Conservation (phyloP, 2,329 filamentous ascomycete species). For the Escovopsis sp. region DNA sequence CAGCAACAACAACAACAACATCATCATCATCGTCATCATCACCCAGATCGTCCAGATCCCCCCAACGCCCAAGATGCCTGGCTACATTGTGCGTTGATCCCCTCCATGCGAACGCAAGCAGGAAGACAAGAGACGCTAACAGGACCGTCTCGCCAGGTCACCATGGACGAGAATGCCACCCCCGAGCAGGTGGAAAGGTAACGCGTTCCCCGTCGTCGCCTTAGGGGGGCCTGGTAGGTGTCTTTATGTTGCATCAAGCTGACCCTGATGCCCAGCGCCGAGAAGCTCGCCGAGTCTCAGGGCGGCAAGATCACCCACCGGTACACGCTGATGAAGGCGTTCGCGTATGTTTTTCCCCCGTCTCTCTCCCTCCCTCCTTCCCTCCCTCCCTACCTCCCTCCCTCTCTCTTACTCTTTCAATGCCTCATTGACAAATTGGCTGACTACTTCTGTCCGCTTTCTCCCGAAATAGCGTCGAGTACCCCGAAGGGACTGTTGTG, state of each 20-base stretch:
- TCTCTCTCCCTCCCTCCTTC: too few relatives aligned
- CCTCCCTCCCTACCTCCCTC: too few relatives aligned
- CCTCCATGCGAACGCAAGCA: too few relatives aligned
- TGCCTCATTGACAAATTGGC: too few relatives aligned
- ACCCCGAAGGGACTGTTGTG: conserved; percentile 50
- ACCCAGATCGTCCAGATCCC: background rate
- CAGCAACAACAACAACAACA: background rate
- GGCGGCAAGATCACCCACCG: conserved; percentile 77
- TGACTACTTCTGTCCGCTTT: background rate
- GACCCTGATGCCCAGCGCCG: conserved; percentile 42
- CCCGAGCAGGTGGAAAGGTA: conserved; percentile 54
- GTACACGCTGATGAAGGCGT: conserved; percentile 80
- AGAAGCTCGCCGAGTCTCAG: conserved; percentile 57
- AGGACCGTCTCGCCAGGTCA: conserved; percentile 43
- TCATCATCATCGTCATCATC: background rate
- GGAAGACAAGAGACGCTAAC: conserved; percentile 6
- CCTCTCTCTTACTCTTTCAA: too few relatives aligned
- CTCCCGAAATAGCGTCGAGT: conserved; percentile 50
- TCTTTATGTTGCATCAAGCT: too few relatives aligned
- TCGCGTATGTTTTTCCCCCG: conserved; percentile 51
- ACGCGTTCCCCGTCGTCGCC: background rate
- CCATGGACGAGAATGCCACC: conserved; percentile 58
- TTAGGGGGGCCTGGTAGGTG: too few relatives aligned
- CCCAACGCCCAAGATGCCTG: conserved; percentile 30
- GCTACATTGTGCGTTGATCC: conserved; percentile 34